Evolutionary conservation across 768 basidiomycete species (phyloP).

Genomic region (Lactarius vividus): DNA sequence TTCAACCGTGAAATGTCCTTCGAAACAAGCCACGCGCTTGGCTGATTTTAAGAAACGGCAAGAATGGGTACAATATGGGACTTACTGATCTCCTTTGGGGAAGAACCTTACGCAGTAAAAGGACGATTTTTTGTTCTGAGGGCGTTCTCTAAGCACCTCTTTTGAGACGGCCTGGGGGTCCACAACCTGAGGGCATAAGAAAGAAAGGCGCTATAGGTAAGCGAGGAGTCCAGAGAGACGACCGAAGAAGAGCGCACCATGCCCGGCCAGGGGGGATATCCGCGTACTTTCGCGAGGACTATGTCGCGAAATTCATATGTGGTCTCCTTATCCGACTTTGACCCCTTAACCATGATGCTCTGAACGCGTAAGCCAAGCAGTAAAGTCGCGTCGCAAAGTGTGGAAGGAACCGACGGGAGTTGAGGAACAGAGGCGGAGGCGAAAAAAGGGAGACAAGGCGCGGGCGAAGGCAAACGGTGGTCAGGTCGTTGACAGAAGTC

Average conservation of each 20-base stretch:
- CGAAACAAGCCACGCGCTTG: slow-evolving; percentile 78
- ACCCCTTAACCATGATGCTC: slow-evolving; percentile 37
- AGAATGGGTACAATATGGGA: slow-evolving; percentile 30
- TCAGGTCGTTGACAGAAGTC: not conserved
- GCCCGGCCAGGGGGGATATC: slow-evolving; percentile 93
- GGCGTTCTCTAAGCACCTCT: slow-evolving; percentile 65
- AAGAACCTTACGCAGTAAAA: slow-evolving; percentile 85
- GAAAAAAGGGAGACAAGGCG: not conserved
- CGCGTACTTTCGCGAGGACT: slow-evolving; percentile 91
- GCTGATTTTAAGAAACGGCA: slow-evolving; percentile 17
- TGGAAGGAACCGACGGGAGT: not conserved
- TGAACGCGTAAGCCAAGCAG: slow-evolving; percentile 23
- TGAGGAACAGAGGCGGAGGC: not conserved
- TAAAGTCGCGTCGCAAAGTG: not conserved
- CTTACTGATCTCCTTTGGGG: slow-evolving; percentile 92
- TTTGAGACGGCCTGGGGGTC: slow-evolving; percentile 66
- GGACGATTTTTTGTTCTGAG: slow-evolving; percentile 64
- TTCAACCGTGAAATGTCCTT: slow-evolving; percentile 82
- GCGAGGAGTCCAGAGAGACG: slow-evolving; percentile 21
- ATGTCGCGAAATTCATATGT: slow-evolving; percentile 75
- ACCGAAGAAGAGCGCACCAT: slow-evolving; percentile 60
- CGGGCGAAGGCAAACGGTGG: slow-evolving; percentile 5
- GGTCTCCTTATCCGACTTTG: slow-evolving; percentile 38
- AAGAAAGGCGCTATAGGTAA: slow-evolving; percentile 14
- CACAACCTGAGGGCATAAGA: slow-evolving; percentile 58